Evolutionary conservation across 2,329 filamentous ascomycete genomes (phyloP).

Genomic region (Microthyrium microscopicum): DNA sequence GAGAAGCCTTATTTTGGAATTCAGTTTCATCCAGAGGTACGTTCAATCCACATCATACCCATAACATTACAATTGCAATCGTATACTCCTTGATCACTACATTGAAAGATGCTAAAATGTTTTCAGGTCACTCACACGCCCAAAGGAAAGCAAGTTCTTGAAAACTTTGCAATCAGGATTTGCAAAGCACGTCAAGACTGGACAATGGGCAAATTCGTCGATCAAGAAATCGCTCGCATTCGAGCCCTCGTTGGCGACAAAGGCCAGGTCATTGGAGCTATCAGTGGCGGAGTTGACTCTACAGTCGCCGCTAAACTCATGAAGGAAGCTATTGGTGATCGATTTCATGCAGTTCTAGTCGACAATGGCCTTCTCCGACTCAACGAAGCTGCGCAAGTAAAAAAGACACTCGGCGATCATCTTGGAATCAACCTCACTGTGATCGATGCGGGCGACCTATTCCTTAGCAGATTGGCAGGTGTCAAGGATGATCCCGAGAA

Average conservation of each 20-base stretch:
- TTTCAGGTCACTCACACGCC: conserved; percentile 59
- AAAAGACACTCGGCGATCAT: conserved; percentile 60
- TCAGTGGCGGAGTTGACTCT: conserved; percentile 73
- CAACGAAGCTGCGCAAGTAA: conserved; percentile 68
- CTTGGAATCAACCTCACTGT: conserved; percentile 85
- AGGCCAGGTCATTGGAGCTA: conserved; percentile 67
- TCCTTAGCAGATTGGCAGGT: conserved; percentile 61
- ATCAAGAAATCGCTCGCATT: conserved; percentile 68
- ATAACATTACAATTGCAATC: too few species aligned
- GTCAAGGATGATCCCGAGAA: conserved; percentile 60
- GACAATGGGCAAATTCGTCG: conserved; percentile 72
- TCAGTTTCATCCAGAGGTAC: conserved; percentile 86
- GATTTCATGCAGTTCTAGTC: conserved; percentile 72
- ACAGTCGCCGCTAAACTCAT: conserved; percentile 79
- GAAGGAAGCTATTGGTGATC: conserved; percentile 69
- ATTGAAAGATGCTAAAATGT: too few species aligned
- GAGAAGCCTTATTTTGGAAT: conserved; percentile 59
- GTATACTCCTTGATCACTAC: too few species aligned
- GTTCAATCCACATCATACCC: too few species aligned
- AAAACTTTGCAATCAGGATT: conserved; percentile 73
- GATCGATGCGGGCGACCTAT: conserved; percentile 60
- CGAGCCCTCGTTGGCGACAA: conserved; percentile 63
- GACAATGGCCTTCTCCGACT: conserved; percentile 77
- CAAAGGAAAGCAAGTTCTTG: conserved; percentile 50
- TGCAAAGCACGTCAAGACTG: conserved; percentile 63